Conservation (phyloP, 1,284 basidiomycete genomes). For the Leucoagaricus sp. region DNA sequence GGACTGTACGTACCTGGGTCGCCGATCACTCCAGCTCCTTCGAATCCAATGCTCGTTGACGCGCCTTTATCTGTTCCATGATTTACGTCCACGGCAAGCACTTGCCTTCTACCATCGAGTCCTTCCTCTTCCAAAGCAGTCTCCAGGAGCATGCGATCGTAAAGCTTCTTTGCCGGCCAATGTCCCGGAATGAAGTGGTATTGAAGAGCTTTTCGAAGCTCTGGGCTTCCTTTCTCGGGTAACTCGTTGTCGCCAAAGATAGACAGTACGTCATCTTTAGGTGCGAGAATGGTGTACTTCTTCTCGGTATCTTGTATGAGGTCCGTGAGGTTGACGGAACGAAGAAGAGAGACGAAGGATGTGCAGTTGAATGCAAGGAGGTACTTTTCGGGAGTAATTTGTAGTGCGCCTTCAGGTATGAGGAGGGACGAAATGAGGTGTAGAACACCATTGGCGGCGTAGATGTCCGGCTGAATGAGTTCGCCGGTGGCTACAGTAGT, state of each 20-base stretch:
- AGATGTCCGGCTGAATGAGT: conserved; percentile 76
- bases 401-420: conserved; percentile 74
- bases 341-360: conserved; percentile 85
- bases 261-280: conserved; percentile 82
- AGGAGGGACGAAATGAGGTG: conserved; percentile 88
- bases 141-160: conserved; percentile 74
- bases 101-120: conserved; percentile 71
- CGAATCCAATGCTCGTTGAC: conserved; percentile 75
- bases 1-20: conserved; percentile 64
- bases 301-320: conserved; percentile 79
- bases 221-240: conserved; percentile 65
- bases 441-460: conserved; percentile 93
- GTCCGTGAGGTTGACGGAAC: conserved; percentile 75
- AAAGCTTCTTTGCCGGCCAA: conserved; percentile 69
- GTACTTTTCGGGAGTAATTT: conserved; percentile 91
- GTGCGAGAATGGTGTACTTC: conserved; percentile 85
- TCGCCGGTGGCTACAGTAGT: conserved; percentile 67
- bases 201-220: conserved; percentile 65
- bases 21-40: conserved; percentile 80
- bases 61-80: conserved; percentile 41
- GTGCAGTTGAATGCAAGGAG: conserved; percentile 90
- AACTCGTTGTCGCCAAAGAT: conserved; percentile 54
- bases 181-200: conserved; percentile 90
- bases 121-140: conserved; percentile 75
- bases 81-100: conserved; percentile 70